Evolutionary conservation across 2,329 filamentous ascomycete species (phyloP), one percentile per base, ranked within the genome.

Genomic region (Zymoseptoria ardabiliae): DNA sequence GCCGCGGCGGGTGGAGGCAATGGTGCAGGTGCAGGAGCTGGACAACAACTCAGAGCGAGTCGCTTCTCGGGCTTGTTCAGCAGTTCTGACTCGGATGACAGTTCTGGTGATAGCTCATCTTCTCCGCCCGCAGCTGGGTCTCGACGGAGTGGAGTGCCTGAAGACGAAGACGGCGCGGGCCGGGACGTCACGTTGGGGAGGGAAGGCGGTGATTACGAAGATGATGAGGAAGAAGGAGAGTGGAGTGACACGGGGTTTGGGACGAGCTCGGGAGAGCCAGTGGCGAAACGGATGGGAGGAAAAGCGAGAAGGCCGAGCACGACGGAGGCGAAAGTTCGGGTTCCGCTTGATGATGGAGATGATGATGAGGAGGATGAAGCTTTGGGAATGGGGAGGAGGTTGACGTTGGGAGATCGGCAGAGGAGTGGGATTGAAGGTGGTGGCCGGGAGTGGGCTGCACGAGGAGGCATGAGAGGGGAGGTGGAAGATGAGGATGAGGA

Each of bases 61-160:
- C 60, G 62, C 45, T 69, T 70, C 50, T 63, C 62, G 10, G 67
- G 69, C 3, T 54, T 70, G 8, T 71, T 70, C 53, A 58, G 66
- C 3, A 70, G 75, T 7, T 61, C 61, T 20, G 64, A 74, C 57
- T 64, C 61, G 70, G 79, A 81, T 54, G 80, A 78, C 25, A 78
- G 78, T 30, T 81, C 80, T 21, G 83, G 53, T 3, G 17, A 22
- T 45, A 68, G 74, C 58, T 69, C 74, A 65, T 22, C 74, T 71
- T 68, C 50, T 77, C 76, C 52, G 79, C 48, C 55, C 53, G 21
- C 57, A 50, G 9, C 68, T 78, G 69, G 80, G 81, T 55, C 80
- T 79, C 25, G 78, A 79, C 35, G 82, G 81, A 25, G 83, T 59
- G 4, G 56, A 55, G 53, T 25, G 28, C 20, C 23, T 23, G 60